Base-by-base conservation (phyloP, 176 grass and related monocot species). In the Eremochloa ophiuroides region DNA sequence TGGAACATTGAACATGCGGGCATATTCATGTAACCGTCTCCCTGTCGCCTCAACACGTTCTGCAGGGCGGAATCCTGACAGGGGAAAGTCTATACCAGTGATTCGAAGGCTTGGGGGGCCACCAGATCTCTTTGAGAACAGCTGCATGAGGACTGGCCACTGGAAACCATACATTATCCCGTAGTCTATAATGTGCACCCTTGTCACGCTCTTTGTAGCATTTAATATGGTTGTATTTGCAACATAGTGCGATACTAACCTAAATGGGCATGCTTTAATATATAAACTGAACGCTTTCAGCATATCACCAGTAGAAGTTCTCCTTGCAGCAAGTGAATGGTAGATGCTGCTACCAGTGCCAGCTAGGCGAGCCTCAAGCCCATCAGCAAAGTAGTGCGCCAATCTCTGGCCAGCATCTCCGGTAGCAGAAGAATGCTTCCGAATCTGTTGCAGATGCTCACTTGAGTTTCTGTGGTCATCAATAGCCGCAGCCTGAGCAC, bases 81-180 rank as follows among this genome's bases (percentile, higher is more conserved):
- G 81, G 1, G 87, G 87, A 1, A 88, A 69, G 30, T 88, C 87
- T 0, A 88, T 69, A 14, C 48, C 87, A 7, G 87, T 88, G 75
- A 84, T 51, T 2, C 87, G 39, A 8, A 88, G 10, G 37, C 25
- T 84, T 80, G 76, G 69, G 2, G 28, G 76, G 4, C 62, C 75
- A 22, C 69, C 76, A 51, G 2, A 5, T 75, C 69, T 68, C 69
- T 61, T 84, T 0, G 76, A 59, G 18, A 88, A 18, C 18, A 18
- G 39, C 20, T 88, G 81, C 70, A 84, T 22, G 18, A 88, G 58
- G 25, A 88, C 3, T 42, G 87, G 87, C 69, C 69, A 88, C 62
- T 88, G 87, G 50, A 88, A 88, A 37, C 87, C 87, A 28, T 67
- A 84, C 16, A 43, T 68, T 48, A 79, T 67, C 37, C 86, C 86